phyloP scores from a whole-genome alignment of 495 filamentous ascomycete genomes.

The Podospora didyma region DNA sequence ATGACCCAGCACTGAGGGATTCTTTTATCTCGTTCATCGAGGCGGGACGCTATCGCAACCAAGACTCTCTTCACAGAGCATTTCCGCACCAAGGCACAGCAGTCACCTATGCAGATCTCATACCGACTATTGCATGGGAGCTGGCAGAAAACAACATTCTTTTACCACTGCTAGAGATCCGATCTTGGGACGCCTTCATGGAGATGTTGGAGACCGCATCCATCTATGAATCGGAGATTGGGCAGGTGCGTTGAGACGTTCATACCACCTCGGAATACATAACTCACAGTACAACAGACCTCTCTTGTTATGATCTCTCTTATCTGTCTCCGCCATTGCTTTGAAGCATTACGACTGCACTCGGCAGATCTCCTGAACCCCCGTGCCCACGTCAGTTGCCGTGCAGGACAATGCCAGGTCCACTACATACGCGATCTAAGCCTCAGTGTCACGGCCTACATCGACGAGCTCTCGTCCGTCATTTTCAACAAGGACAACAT shows the following conservation, averaged over 20 bases:
- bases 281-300: slow-evolving; percentile 18
- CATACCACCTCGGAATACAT: background rate
- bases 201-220: slow-evolving; percentile 28
- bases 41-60: slow-evolving; percentile 24
- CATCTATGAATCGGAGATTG: slow-evolving; percentile 29
- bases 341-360: slow-evolving; percentile 25
- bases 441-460: slow-evolving; percentile 17
- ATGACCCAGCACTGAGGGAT: slow-evolving; percentile 11
- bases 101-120: slow-evolving; percentile 26
- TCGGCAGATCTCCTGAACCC: slow-evolving; percentile 17
- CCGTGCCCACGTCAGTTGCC: slow-evolving; percentile 20
- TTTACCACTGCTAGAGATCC: slow-evolving; percentile 22
- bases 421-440: slow-evolving; percentile 26
- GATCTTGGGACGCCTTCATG: slow-evolving; percentile 26
- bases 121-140: slow-evolving; percentile 36
- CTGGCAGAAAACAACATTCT: slow-evolving; percentile 26
- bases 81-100: slow-evolving; percentile 14
- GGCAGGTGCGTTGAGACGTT: slow-evolving; percentile 18
- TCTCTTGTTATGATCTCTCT: slow-evolving; percentile 29
- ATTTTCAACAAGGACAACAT: slow-evolving; percentile 39
- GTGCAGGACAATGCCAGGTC: slow-evolving; percentile 23
- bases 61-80: slow-evolving; percentile 17
- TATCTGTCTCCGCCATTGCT: slow-evolving; percentile 28
- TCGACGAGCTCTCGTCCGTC: slow-evolving; percentile 30
- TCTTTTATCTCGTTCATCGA: slow-evolving; percentile 22